Evolutionary conservation across 2,329 filamentous ascomycete species (phyloP), one percentile per base, ranked within the genome.

Genomic region (Paraconiothyrium brasiliense): DNA sequence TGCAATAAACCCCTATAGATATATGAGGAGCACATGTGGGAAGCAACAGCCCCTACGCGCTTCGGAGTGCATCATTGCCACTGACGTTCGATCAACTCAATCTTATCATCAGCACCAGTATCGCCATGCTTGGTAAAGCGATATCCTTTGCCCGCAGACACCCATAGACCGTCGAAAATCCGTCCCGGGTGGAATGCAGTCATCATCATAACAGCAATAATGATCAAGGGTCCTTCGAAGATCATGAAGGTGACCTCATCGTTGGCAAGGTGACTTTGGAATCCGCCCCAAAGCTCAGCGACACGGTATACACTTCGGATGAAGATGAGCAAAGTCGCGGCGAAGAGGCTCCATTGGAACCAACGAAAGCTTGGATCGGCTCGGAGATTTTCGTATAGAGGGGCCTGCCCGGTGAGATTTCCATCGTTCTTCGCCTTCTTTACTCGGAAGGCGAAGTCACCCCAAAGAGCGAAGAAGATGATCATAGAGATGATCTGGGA

Each of bases 401-500:
- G 60, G 13, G 71, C 71, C 39, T 70, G 67, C 16, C 57, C 62
- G 51, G 65, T 63, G 8, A 73, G 59, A 1, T 63, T 57, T 3
- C 71, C 68, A 7, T 62, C 59, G 5, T 54, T 44, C 50, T 64
- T 70, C 9, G 67, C 67, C 37, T 65, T 65, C 10, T 64, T 66
- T 16, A 63, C 54, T 24, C 69, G 67, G 9, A 72, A 46, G 7
- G 44, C 66, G 57, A 80, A 81, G 57, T 82, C 77, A 4, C 60
- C 70, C 51, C 77, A 80, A 7, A 82, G 60, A 2, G 63, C 58
- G 30, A 82, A 75, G 69, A 86, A 87, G 60, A 82, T 79, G 11
- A 82, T 70, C 62, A 85, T 74, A 0, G 84, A 85, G 9, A 79
- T 76, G 20, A 88, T 84, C 70, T 88, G 86, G 51, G 83, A 82